Percentiles rank a stretch among this genome's conserved stretches.
These are phyloP conservation scores for Blastomyces parvus DNA, from an alignment of 2,329 filamentous ascomycete genomes.

Conservation along the genomic window DNA sequence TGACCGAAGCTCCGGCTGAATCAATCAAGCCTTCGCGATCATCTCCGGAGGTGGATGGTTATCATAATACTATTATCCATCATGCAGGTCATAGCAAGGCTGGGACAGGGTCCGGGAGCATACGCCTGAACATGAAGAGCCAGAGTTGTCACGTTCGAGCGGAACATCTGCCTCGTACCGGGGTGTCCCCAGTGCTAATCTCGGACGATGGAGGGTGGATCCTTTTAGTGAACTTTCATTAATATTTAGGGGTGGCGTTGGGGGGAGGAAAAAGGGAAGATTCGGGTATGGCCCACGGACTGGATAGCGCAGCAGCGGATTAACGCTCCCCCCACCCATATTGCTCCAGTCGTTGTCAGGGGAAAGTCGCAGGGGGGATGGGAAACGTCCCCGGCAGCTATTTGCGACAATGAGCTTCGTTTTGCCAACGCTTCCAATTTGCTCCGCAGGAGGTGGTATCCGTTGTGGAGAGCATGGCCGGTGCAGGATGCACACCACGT, in stretches of 20 bases:
- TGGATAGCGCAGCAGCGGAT: background rate
- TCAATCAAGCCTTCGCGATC: constrained; percentile 9
- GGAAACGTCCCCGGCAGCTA: background rate
- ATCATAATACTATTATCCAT: constrained; percentile 10
- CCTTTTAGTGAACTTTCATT: constrained; percentile 6
- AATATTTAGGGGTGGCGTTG: constrained; percentile 2
- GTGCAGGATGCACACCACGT: background rate
- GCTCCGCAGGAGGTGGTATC: constrained; percentile 10
- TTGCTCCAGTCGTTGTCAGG: background rate
- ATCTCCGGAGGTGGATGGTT: constrained; percentile 7
- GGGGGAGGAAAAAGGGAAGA: background rate
- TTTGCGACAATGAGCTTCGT: constrained; percentile 1
- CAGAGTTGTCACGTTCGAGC: constrained; percentile 1
- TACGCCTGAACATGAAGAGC: constrained; percentile 5
- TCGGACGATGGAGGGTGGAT: constrained; percentile 8
- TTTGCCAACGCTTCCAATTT: constrained; percentile 5
- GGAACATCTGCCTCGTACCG: background rate
- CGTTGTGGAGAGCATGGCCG: constrained; percentile 7
- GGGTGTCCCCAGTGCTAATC: background rate
- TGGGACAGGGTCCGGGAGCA: constrained; percentile 5
- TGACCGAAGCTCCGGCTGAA: constrained; percentile 5
- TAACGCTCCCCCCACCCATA: background rate
- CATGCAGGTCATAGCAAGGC: constrained; percentile 10
- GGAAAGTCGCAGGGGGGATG: constrained; percentile 4
- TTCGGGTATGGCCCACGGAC: constrained; percentile 4